Evolutionary conservation across 305 asterid genomes (phyloP), one percentile per base, ranked within the genome.

Genomic region (Nicotiana rustica): DNA sequence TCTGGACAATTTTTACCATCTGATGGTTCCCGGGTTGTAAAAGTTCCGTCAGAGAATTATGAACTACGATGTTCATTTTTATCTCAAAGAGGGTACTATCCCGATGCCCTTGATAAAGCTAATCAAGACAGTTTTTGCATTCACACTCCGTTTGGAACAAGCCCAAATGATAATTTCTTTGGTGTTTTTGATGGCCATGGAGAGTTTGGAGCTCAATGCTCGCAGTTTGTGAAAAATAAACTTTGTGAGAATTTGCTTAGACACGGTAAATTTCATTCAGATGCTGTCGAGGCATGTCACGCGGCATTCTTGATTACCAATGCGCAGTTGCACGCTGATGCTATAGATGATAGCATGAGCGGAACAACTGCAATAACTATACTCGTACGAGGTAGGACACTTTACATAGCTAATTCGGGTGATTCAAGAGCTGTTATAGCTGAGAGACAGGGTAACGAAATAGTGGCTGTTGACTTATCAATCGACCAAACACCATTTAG

Each of bases 141-240:
- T 82, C 97, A 93, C 81, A 93, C 97, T 77, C 98, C 99, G 3
- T 94, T 96, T 84, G 99, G 99, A 84, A 84, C 92, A 14, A 91
- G 89, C 59, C 89, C 81, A 17, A 92, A 93, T 57, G 97, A 93
- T 83, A 91, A 96, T 89, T 92, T 96, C 85, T 96, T 96, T 77
- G 99, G 99, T 62, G 99, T 96, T 83, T 96, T 96, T 86, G 98
- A 96, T 83, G 99, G 99, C 8, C 99, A 96, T 81, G 99, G 99
- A 15, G 99, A 96, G 85, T 92, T 84, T 64, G 99, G 99, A 81
- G 93, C 97, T 77, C 95, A 91, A 80, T 96, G 99, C 89, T 96
- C 99, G 1, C 97, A 94, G 89, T 96, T 93, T 82, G 95, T 82
- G 79, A 96, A 93, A 89, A 87, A 84, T 76, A 96, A 90, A 84